Evolutionary conservation across 78 protist species (phyloP).

Genomic region (Dictyostelium discoideum): DNA sequence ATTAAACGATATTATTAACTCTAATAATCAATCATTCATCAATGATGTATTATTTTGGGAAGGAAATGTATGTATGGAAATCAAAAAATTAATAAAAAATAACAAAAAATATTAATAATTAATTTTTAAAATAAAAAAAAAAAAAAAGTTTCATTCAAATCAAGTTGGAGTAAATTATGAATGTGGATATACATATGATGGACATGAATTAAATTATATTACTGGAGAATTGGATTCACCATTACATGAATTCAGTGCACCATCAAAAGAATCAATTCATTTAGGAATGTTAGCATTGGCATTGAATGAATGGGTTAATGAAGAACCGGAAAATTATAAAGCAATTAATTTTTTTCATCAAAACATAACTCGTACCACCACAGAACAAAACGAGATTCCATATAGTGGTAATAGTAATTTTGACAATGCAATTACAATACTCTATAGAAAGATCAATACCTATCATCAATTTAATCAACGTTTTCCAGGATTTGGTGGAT

Average conservation of each 20-base stretch:
- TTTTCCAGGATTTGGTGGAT: conserved; percentile 81
- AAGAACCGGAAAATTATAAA: not conserved
- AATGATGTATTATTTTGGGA: conserved; percentile 62
- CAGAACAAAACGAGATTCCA: not conserved
- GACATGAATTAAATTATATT: conserved; percentile 40
- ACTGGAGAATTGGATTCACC: conserved; percentile 36
- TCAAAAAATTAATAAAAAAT: not conserved
- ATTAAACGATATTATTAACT: not conserved
- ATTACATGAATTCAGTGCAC: conserved; percentile 73
- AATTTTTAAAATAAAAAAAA: too few relatives aligned
- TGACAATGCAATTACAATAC: conserved; percentile 42
- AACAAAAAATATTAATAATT: not conserved
- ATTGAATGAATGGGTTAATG: not conserved
- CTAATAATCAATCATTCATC: not conserved
- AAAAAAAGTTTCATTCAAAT: conserved; percentile 19
- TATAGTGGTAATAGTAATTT: not conserved
- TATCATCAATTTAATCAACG: conserved; percentile 37
- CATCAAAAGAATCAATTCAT: conserved; percentile 81
- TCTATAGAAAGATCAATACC: conserved; percentile 61
- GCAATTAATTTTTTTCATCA: conserved; percentile 51
- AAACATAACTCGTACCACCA: not conserved
- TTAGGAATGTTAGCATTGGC: conserved; percentile 43
- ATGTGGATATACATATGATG: conserved; percentile 75
- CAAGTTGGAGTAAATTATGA: conserved; percentile 24
- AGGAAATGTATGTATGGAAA: conserved; percentile 38